Evolutionary conservation across 768 basidiomycete genomes (phyloP), one percentile per base, ranked within the genome.

Genomic region (Mycena capillaripes): DNA sequence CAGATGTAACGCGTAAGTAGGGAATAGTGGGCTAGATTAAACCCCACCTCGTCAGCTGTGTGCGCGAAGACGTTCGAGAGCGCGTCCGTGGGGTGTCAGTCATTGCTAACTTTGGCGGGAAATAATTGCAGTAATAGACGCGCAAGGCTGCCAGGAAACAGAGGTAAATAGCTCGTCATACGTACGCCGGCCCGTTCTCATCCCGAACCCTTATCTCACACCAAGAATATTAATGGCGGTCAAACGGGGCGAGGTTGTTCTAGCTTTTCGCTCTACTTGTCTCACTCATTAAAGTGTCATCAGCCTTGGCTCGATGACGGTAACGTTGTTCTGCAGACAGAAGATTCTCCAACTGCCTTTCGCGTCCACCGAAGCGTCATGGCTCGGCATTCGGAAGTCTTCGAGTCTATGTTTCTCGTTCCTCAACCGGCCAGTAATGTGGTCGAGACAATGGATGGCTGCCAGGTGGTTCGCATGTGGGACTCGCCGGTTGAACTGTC

Each of bases 251-350:
- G 36, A 38, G 36, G 36, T 38, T 6, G 6, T 6, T 38, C 14
- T 14, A 38, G 14, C 36, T 6, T 38, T 14, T 38, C 36, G 8
- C 14, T 38, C 14, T 38, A 7, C 36, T 38, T 38, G 14, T 14
- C 36, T 38, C 36, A 38, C 36, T 38, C 36, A 38, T 14, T 38
- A 14, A 14, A 38, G 36, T 38, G n/a, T n/a, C n/a, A n/a, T n/a
- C n/a, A 38, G 81, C 89, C 88, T 19, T 90, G 87, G 88, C 89
- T 91, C 75, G 87, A 90, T 27, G 90, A 90, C 73, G 90, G 89
- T 21, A 91, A 90, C 76, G 83, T 91, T 56, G 79, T 90, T 21
- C 82, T 91, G 4, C 78, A 88, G 44, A 85, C 86, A 9, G 78
- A 82, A 84, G 53, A 75, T 79, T 32, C 72, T 76, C 19, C 32